phyloP scores from a whole-genome alignment of 176 grass and related monocot species.

The Tillandsia fasciculata region DNA sequence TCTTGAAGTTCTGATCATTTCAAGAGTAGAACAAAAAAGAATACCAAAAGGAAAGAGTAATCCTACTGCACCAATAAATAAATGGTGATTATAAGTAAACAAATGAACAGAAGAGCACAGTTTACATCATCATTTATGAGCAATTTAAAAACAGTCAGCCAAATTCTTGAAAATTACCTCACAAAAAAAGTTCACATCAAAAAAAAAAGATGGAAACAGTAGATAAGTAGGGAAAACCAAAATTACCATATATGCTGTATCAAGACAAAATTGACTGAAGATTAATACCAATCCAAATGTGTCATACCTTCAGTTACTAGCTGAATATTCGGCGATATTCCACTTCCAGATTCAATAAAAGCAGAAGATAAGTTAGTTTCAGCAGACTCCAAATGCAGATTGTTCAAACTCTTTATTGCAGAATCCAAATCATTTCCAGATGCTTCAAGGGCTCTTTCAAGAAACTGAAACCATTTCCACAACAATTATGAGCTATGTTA shows the following conservation, averaged over 20 bases:
- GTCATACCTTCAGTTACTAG: constrained; percentile 34
- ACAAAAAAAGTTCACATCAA: neutral
- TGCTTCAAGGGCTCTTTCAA: constrained; percentile 68
- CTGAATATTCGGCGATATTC: constrained; percentile 11
- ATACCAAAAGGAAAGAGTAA: too few relatives aligned
- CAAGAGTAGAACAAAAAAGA: too few relatives aligned
- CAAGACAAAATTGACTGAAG: neutral
- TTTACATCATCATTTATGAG: too few relatives aligned
- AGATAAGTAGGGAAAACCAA: neutral
- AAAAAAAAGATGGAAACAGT: neutral
- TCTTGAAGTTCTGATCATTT: too few relatives aligned
- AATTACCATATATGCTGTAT: neutral
- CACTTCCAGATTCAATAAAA: constrained; percentile 31
- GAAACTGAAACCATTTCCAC: constrained; percentile 46
- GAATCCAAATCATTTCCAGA: constrained; percentile 82
- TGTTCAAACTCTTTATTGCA: constrained; percentile 68
- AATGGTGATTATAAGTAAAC: too few relatives aligned
- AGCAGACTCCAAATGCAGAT: constrained; percentile 45
- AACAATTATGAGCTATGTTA: constrained; percentile 10
- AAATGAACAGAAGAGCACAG: too few relatives aligned
- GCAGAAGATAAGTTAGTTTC: constrained; percentile 28
- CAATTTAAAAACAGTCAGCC: neutral
- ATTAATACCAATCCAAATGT: neutral
- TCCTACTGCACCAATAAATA: too few relatives aligned
- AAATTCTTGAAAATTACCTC: neutral